Conservation (phyloP, 805 yeast species). For the Candida maris region DNA sequence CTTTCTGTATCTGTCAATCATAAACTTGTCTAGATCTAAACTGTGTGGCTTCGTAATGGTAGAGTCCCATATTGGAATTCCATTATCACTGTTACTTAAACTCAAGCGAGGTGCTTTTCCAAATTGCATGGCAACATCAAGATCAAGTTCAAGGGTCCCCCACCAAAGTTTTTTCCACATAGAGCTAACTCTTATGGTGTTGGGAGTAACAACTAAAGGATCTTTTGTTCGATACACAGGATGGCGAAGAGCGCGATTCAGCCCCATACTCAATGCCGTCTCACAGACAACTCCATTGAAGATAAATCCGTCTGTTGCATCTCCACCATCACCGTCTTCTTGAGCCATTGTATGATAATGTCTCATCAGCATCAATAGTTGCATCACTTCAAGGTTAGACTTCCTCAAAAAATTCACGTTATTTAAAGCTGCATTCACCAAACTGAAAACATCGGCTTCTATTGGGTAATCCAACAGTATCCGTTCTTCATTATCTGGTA, state of each 20-base stretch:
- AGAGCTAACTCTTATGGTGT: conserved; percentile 16
- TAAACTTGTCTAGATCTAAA: conserved; percentile 19
- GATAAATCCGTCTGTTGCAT: conserved; percentile 38
- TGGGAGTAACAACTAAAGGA: conserved; percentile 1
- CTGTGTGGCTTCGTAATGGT: conserved; percentile 12
- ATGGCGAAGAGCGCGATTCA: conserved; percentile 38
- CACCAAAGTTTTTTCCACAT: conserved; percentile 32
- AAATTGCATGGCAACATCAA: conserved; percentile 17
- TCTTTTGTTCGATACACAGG: conserved; percentile 7
- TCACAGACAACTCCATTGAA: conserved; percentile 35
- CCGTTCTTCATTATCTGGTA: conserved; percentile 18
- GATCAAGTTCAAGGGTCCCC: conserved; percentile 20
- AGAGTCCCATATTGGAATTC: conserved; percentile 11
- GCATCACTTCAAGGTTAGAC: conserved; percentile 40
- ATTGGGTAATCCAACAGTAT: conserved; percentile 37
- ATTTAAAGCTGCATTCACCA: conserved; percentile 37
- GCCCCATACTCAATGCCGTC: conserved; percentile 43
- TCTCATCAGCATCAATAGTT: conserved; percentile 38
- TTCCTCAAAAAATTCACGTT: conserved; percentile 38
- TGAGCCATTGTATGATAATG: conserved; percentile 41
- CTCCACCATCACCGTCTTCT: conserved; percentile 49
- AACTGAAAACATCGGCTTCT: conserved; percentile 35
- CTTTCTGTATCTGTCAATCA: conserved; percentile 17
- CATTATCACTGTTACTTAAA: conserved; percentile 16
- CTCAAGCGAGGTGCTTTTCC: conserved; percentile 23